Evolutionary conservation across 2,329 filamentous ascomycete genomes (phyloP).

Genomic region (Fonsecaea nubica): DNA sequence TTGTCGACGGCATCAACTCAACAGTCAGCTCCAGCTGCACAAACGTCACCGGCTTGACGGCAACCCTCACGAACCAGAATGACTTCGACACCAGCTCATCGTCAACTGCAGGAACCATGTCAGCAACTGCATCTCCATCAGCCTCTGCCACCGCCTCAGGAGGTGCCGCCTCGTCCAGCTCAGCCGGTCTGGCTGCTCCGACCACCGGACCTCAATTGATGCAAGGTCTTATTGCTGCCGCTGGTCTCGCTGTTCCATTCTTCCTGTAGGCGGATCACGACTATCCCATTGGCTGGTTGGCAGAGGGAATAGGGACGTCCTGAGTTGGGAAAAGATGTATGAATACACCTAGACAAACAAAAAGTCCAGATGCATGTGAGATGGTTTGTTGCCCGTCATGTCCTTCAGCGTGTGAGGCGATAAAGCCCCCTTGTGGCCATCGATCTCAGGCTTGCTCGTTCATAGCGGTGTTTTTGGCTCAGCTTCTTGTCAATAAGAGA

Average conservation of each 20-base stretch:
- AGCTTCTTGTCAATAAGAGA: neutral
- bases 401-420: neutral
- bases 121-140: neutral
- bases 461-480: neutral
- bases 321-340: slow-evolving; percentile 2
- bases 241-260: slow-evolving; percentile 23
- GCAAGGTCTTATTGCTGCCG: slow-evolving; percentile 19
- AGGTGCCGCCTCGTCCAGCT: slow-evolving; percentile 22
- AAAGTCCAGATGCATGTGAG: neutral
- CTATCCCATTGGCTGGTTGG: neutral
- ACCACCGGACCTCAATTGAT: slow-evolving; percentile 22
- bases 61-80: slow-evolving; percentile 41
- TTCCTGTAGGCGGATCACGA: slow-evolving; percentile 14
- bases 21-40: slow-evolving; percentile 57
- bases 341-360: slow-evolving; percentile 2
- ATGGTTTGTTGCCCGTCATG: neutral
- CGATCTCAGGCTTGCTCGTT: neutral
- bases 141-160: slow-evolving; percentile 20
- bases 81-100: slow-evolving; percentile 30
- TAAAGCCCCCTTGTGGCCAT: neutral
- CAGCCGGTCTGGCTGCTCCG: slow-evolving; percentile 14
- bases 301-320: neutral
- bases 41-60: slow-evolving; percentile 64
- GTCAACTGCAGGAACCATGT: neutral
- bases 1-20: slow-evolving; percentile 31